Evolutionary conservation across 2,329 filamentous ascomycete species (phyloP).

Genomic region (Aureobasidium uvarum): DNA sequence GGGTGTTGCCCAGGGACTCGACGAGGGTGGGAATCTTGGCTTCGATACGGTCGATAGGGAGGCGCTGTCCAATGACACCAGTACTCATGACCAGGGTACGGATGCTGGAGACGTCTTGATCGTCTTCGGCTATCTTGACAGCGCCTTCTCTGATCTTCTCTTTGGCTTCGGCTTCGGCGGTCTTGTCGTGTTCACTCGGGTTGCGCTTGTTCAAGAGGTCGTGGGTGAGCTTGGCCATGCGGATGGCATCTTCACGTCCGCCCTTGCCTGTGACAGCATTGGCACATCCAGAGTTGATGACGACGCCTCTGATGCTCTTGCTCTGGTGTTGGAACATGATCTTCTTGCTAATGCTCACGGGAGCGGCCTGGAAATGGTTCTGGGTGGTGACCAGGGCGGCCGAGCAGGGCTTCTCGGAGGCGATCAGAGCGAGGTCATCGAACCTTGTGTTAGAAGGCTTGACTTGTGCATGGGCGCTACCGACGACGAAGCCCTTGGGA

Average conservation of each 20-base stretch:
- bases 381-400: conserved; percentile 88
- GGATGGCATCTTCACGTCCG: conserved; percentile 80
- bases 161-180: neutral
- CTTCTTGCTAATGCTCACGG: conserved; percentile 78
- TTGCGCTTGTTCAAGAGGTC: conserved; percentile 51
- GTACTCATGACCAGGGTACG: conserved; percentile 97
- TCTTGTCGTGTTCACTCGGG: neutral
- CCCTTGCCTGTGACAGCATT: conserved; percentile 94
- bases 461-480: conserved; percentile 86
- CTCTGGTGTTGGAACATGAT: conserved; percentile 60
- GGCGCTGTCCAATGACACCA: conserved; percentile 92
- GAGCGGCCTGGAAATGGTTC: conserved; percentile 97
- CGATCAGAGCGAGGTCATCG: conserved; percentile 85
- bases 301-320: conserved; percentile 73
- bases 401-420: conserved; percentile 82
- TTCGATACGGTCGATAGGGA: conserved; percentile 89
- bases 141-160: conserved; percentile 28
- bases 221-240: conserved; percentile 80
- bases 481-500: conserved; percentile 83
- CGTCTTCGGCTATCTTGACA: conserved; percentile 39
- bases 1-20: conserved; percentile 66
- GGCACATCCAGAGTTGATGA: conserved; percentile 94
- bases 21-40: conserved; percentile 76
- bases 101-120: conserved; percentile 43
- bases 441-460: conserved; percentile 90